Evolutionary conservation across 2,329 filamentous ascomycete genomes (phyloP), one percentile per base, ranked within the genome.

Genomic region (Clarireedia paspali): DNA sequence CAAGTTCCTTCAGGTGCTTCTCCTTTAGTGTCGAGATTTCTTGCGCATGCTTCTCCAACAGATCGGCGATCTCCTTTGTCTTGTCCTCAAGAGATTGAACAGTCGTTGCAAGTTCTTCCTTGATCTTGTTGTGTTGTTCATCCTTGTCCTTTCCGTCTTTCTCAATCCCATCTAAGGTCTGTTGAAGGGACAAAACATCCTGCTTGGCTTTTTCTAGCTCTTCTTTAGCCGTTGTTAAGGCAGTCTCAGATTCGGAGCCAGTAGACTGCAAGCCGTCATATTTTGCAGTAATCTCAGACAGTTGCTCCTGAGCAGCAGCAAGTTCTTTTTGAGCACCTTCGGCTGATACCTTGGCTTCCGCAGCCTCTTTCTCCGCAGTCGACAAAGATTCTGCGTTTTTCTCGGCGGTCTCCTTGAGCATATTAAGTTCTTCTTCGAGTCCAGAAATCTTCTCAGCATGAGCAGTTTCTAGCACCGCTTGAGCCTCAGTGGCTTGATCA

Each of bases 1-100:
- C 74, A 61, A 86, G 74, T 65, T 82, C 79, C 61, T 78, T 75
- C 58, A 80, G 75, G 64, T 85, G 80, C 40, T 79, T 76, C 49
- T 57, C 55, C 23, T 57, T 47, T 2, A 57, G 50, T 20, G 55
- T 24, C 6, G 54, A 52, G 12, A 26, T 56, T 64, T 82, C 79
- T 61, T 78, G 74, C 59, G 80, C 75, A 64, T 85, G 80, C 38
- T 79, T 76, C 50, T 74, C 68, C 68, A 82, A 77, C 58, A 83
- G 69, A 64, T 76, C 76, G 14, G 75, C 70, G 24, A 69, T 66
- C 49, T 70, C 67, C 42, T 64, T 62, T 12, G 59, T 60, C 57
- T 68, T 68, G 6, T 66, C 62, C n/a, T 70, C 66, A 9, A 70
- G 54, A n/a, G 50, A 57, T 52, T 68, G 61, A 4, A 55, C 39